Percentiles rank a stretch among this genome's conserved stretches.
These are phyloP conservation scores for Xylaria bambusicola DNA, from an alignment of 495 filamentous ascomycete species.

Conservation along the genomic window DNA sequence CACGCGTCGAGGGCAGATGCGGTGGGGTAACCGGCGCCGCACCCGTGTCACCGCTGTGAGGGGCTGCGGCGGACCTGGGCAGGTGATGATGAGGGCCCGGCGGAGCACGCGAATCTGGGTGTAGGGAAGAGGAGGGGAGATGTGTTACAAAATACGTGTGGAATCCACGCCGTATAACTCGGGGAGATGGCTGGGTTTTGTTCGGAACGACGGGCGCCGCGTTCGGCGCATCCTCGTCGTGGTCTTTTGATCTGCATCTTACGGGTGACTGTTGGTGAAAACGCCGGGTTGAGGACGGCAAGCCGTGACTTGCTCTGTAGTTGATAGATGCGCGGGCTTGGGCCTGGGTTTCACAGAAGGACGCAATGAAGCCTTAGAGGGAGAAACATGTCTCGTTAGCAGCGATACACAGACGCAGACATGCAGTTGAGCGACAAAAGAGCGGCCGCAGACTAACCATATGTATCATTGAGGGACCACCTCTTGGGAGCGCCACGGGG, in stretches of 20 bases:
- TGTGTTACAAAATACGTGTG: conserved; percentile 98
- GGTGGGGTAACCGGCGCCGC: conserved; percentile 56
- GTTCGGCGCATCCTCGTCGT: conserved; percentile 7
- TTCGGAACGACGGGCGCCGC: conserved; percentile 17
- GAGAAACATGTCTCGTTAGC: conserved; percentile 15
- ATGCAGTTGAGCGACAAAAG: not conserved
- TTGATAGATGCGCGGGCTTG: conserved; percentile 9
- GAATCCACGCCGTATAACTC: conserved; percentile 60
- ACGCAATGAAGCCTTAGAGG: conserved; percentile 46
- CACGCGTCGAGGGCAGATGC: conserved; percentile 60
- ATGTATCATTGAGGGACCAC: conserved; percentile 36
- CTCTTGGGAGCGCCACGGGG: conserved; percentile 25
- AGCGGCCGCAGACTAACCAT: conserved; percentile 26
- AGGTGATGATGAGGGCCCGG: conserved; percentile 75
- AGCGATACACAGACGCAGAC: not conserved
- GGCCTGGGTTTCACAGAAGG: conserved; percentile 43
- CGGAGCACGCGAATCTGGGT: conserved; percentile 73
- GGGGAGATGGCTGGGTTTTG: conserved; percentile 15
- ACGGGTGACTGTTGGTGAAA: conserved; percentile 18
- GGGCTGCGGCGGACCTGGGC: conserved; percentile 78
- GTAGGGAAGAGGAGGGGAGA: conserved; percentile 87
- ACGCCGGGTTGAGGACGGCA: conserved; percentile 19
- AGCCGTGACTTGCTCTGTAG: conserved; percentile 11
- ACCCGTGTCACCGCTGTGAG: conserved; percentile 63
- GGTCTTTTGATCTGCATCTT: conserved; percentile 10